These are phyloP conservation scores for Vitis riparia DNA, from an alignment of 164 flowering plant genomes.

Conservation along the genomic window DNA sequence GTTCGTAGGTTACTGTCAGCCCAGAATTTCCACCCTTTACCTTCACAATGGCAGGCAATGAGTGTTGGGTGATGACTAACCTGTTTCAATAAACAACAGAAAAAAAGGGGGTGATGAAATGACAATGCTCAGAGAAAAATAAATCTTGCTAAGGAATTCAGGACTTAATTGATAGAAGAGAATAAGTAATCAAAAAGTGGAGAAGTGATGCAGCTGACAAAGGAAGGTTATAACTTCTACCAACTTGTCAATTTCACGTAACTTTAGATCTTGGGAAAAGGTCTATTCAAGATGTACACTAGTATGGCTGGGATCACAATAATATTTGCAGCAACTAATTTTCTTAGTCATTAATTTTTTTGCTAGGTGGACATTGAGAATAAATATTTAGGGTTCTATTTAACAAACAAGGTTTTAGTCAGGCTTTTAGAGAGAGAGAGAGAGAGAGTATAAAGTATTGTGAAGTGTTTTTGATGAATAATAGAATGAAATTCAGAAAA, in stretches of 20 bases:
- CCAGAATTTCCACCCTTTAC: constrained; percentile 97
- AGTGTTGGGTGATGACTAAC: constrained; percentile 97
- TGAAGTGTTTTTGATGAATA: neutral
- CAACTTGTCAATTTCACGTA: neutral
- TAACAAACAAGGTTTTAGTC: neutral
- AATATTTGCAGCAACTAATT: no score
- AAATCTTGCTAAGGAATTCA: neutral
- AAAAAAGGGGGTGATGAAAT: neutral
- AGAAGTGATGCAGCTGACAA: neutral
- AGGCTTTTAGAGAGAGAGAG: neutral
- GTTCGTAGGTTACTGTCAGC: constrained; percentile 81
- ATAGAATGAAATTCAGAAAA: neutral
- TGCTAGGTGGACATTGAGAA: neutral
- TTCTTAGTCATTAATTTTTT: no score
- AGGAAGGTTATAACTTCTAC: neutral
- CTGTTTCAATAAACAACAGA: constrained; percentile 38
- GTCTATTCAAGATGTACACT: neutral
- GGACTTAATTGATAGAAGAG: no score
- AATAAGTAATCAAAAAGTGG: neutral
- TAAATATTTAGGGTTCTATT: neutral
- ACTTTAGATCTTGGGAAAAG: no score
- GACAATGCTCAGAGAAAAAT: neutral
- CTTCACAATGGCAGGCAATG: constrained; percentile 96
- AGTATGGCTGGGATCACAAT: no score
- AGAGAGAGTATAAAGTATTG: no score